Evolutionary conservation across 1,139 yeast genomes (phyloP), one percentile per base, ranked within the genome.

Genomic region (Wickerhamomyces sp.): DNA sequence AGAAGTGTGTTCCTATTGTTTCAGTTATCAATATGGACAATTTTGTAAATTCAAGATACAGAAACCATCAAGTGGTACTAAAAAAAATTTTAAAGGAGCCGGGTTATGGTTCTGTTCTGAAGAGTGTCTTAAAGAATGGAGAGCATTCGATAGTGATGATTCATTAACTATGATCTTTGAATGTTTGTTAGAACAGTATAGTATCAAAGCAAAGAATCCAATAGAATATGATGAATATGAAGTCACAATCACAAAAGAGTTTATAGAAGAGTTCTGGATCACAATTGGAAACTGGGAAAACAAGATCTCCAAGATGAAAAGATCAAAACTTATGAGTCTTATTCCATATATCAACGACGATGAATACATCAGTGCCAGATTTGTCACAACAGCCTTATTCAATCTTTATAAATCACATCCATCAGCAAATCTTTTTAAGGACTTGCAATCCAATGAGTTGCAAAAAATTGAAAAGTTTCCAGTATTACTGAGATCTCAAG

Each of bases 1-100:
- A 55, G 90, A 84, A 56, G 85, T 80, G 1, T 84, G 91, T 57
- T 69, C 75, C 5, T 56, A 60, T 47, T 84, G 91, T 56, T 80
- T 73, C 56, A 50, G 53, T 2, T 83, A 80, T 56, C 68, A 69
- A 37, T 62, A 71, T 54, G 86, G 87, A 1, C 64, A 61, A 37
- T 63, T 68, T 34, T 66, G 79, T 65, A 81, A 76, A 50, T 55
- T 54, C 36, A 72, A 67, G 44, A 45, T 68, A 10, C 48, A 47
- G 1, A 44, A 45, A 33, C 48, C 55, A 1, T 47, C 48, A 11
- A 32, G 41, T 7, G 41, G 41, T 27, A 45, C 34, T 2, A 47
- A 48, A 32, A 59, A 54, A 34, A 53, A 50, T 18, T 61, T 61
- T 43, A 47, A 45, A 27, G 73, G 70, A 26, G 73, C 81, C 31